A percentile compares a stretch with the other conserved stretches of the same genome.
Evolutionary conservation across 768 basidiomycete genomes (phyloP).

Genomic region (Calocera viscosa): DNA sequence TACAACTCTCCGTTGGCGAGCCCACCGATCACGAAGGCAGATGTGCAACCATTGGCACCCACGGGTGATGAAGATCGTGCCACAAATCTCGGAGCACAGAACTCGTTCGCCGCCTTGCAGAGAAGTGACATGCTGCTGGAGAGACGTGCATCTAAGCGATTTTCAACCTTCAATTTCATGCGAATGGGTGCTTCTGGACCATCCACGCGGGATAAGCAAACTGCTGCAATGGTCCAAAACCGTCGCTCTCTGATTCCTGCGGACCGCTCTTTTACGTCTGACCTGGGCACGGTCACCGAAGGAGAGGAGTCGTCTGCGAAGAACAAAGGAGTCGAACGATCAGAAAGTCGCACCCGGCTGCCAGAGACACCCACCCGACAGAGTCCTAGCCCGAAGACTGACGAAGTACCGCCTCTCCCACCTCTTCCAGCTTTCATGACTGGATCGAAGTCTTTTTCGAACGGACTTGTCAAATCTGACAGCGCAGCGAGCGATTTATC

Average conservation of each 20-base stretch:
- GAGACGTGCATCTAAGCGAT: slow-evolving; percentile 87
- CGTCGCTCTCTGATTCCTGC: slow-evolving; percentile 57
- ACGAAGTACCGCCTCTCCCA: slow-evolving; percentile 24
- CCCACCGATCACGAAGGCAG: slow-evolving; percentile 26
- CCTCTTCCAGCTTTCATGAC: slow-evolving; percentile 24
- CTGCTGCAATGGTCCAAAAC: slow-evolving; percentile 38
- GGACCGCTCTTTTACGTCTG: slow-evolving; percentile 21
- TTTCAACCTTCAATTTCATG: slow-evolving; percentile 85
- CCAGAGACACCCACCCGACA: slow-evolving; percentile 30
- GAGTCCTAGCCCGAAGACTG: slow-evolving; percentile 21
- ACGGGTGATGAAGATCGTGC: slow-evolving; percentile 13
- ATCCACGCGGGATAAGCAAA: slow-evolving; percentile 22
- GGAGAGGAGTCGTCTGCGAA: slow-evolving; percentile 39
- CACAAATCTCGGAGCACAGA: slow-evolving; percentile 27
- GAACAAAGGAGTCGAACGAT: background rate
- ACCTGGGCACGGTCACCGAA: slow-evolving; percentile 61
- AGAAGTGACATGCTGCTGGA: slow-evolving; percentile 71
- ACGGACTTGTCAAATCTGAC: background rate
- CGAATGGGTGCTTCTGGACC: slow-evolving; percentile 74
- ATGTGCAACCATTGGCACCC: background rate
- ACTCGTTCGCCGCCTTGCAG: slow-evolving; percentile 79
- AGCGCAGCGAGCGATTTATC: background rate
- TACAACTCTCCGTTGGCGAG: slow-evolving; percentile 28
- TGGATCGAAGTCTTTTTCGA: background rate
- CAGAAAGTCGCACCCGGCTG: background rate